These are phyloP conservation scores for Aureobasidium sp. DNA, from an alignment of 2,329 filamentous ascomycete species.

Conservation along the genomic window DNA sequence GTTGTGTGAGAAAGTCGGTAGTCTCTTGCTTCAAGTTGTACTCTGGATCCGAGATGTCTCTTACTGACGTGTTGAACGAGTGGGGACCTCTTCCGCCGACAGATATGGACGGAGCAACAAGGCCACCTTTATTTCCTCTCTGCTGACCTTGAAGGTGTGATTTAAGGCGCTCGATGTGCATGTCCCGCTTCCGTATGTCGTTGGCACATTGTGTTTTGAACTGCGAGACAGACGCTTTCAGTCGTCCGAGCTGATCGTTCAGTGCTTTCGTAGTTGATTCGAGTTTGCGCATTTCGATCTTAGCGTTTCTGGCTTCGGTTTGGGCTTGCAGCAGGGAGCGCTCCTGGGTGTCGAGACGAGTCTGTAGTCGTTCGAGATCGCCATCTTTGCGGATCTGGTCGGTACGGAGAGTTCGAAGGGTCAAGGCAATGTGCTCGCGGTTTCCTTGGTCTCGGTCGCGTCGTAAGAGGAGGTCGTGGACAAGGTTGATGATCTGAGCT, in stretches of 20 bases:
- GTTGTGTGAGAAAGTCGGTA: slow-evolving; percentile 77
- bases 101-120: slow-evolving; percentile 40
- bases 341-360: slow-evolving; percentile 48
- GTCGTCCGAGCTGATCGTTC: slow-evolving; percentile 72
- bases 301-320: slow-evolving; percentile 60
- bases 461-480: slow-evolving; percentile 86
- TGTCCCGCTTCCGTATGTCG: slow-evolving; percentile 82
- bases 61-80: slow-evolving; percentile 38
- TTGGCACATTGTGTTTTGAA: slow-evolving; percentile 80
- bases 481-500: slow-evolving; percentile 79
- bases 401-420: slow-evolving; percentile 65
- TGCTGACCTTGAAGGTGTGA: slow-evolving; percentile 66
- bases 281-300: slow-evolving; percentile 73
- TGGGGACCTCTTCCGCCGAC: slow-evolving; percentile 42
- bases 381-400: slow-evolving; percentile 66
- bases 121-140: slow-evolving; percentile 36
- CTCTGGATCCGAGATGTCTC: slow-evolving; percentile 44
- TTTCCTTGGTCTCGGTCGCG: slow-evolving; percentile 91
- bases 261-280: slow-evolving; percentile 66
- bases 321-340: slow-evolving; percentile 66
- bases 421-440: slow-evolving; percentile 71
- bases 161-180: slow-evolving; percentile 82
- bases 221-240: slow-evolving; percentile 73
- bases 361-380: slow-evolving; percentile 44
- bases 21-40: slow-evolving; percentile 78